Evolutionary conservation across 306 rosid genomes (phyloP).

Genomic region (Cicer cuneatum): DNA sequence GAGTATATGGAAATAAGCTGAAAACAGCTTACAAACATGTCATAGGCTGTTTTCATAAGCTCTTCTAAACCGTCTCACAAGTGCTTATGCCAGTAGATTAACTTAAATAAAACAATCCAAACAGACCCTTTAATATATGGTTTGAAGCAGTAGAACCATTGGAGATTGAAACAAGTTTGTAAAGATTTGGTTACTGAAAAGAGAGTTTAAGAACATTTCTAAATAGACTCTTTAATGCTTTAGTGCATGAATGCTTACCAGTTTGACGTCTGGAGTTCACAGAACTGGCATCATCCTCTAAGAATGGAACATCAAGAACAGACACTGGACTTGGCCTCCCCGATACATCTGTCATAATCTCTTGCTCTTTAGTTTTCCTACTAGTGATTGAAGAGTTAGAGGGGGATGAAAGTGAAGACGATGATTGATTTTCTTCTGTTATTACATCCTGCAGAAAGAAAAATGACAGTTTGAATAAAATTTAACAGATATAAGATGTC

Average conservation of each 20-base stretch:
- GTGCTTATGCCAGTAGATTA: too few relatives aligned
- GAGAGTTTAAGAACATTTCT: conserved; percentile 19
- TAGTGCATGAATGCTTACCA: conserved; percentile 53
- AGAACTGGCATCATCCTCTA: conserved; percentile 69
- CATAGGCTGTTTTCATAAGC: too few relatives aligned
- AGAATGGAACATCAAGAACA: conserved; percentile 71
- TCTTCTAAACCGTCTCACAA: too few relatives aligned
- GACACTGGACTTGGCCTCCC: conserved; percentile 94
- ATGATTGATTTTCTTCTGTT: conserved; percentile 51
- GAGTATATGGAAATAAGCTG: too few relatives aligned
- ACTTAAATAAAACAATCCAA: too few relatives aligned
- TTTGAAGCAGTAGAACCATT: conserved; percentile 7
- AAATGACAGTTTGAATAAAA: conserved; percentile 33
- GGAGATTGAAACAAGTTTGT: background rate
- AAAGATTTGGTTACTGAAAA: conserved; percentile 4
- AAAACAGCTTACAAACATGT: too few relatives aligned
- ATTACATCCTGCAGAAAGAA: conserved; percentile 54
- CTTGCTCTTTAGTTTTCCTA: conserved; percentile 57
- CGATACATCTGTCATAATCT: conserved; percentile 49
- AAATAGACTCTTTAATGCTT: background rate
- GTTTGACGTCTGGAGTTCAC: conserved; percentile 46
- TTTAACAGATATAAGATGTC: conserved; percentile 1
- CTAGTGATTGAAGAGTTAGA: conserved; percentile 48
- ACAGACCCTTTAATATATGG: background rate
- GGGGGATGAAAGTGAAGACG: conserved; percentile 63